phyloP scores from a whole-genome alignment of 1,284 basidiomycete species.

The Marasmius sp. region DNA sequence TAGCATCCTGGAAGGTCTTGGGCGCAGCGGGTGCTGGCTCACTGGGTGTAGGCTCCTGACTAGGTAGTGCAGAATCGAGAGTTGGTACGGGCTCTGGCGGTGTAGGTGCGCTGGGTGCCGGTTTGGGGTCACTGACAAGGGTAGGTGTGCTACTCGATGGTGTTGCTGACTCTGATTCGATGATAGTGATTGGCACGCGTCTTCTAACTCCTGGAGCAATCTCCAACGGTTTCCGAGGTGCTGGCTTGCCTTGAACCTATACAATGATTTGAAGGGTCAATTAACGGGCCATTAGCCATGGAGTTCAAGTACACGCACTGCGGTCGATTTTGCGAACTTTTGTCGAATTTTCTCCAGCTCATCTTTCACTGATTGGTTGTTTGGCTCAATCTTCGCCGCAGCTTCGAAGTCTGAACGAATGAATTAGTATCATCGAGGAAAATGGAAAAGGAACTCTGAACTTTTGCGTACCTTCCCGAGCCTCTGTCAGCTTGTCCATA shows the following conservation, averaged over 20 bases:
- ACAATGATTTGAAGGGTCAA: not conserved
- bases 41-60: constrained; percentile 3
- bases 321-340: constrained; percentile 31
- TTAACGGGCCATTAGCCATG: constrained; percentile 7
- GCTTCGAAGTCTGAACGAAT: constrained; percentile 52
- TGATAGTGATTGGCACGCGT: constrained; percentile 68
- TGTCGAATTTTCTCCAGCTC: constrained; percentile 47
- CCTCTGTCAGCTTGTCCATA: constrained; percentile 50
- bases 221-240: not conserved
- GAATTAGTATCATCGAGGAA: constrained; percentile 3
- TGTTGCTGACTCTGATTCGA: constrained; percentile 35
- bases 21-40: constrained; percentile 8
- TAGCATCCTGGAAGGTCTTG: constrained; percentile 49
- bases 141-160: not conserved
- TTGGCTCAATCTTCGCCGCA: constrained; percentile 55
- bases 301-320: not conserved
- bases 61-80: not conserved
- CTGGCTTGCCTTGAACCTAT: not conserved
- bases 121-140: not conserved
- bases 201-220: constrained; percentile 33
- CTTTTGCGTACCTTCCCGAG: constrained; percentile 52
- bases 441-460: not conserved
- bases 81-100: not conserved
- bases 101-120: not conserved
- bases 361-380: constrained; percentile 54